These are phyloP conservation scores for Curvularia eragrostidis DNA, from an alignment of 2,329 filamentous ascomycete genomes.

Conservation along the genomic window DNA sequence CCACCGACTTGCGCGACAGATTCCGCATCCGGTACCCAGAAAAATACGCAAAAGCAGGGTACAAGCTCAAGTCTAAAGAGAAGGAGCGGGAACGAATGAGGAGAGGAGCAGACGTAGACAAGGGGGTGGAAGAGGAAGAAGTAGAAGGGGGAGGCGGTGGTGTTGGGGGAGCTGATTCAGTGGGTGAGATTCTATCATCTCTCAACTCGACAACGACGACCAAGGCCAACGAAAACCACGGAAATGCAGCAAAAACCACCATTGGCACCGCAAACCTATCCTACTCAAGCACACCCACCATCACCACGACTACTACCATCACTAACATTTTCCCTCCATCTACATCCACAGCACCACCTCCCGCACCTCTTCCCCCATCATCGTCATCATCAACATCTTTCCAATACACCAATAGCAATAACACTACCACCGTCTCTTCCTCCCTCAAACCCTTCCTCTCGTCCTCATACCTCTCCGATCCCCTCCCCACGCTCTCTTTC, in stretches of 20 bases:
- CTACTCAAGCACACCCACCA: not conserved
- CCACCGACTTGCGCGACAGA: slow-evolving; percentile 66
- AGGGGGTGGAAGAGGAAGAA: slow-evolving; percentile 1
- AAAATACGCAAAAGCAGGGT: slow-evolving; percentile 59
- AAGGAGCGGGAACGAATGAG: slow-evolving; percentile 26
- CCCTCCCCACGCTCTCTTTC: slow-evolving; percentile 13
- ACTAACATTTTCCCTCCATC: not conserved
- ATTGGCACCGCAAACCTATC: not conserved
- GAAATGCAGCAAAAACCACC: not conserved
- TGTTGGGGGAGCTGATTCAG: not conserved
- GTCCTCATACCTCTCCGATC: slow-evolving; percentile 13
- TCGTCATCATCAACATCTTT: not conserved
- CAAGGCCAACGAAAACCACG: not conserved
- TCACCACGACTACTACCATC: not conserved
- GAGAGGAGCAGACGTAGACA: not conserved
- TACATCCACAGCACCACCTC: not conserved
- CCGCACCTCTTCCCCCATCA: not conserved
- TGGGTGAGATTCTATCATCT: not conserved
- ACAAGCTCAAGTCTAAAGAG: slow-evolving; percentile 48
- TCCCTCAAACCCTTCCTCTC: slow-evolving; percentile 14
- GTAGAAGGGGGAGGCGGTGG: slow-evolving; percentile 13
- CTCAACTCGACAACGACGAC: not conserved
- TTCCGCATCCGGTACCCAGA: slow-evolving; percentile 67
- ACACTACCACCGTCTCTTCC: not conserved
- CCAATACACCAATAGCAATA: not conserved